These are phyloP conservation scores for Megacollybia platyphylla DNA, from an alignment of 1,284 basidiomycete genomes.

Conservation along the genomic window DNA sequence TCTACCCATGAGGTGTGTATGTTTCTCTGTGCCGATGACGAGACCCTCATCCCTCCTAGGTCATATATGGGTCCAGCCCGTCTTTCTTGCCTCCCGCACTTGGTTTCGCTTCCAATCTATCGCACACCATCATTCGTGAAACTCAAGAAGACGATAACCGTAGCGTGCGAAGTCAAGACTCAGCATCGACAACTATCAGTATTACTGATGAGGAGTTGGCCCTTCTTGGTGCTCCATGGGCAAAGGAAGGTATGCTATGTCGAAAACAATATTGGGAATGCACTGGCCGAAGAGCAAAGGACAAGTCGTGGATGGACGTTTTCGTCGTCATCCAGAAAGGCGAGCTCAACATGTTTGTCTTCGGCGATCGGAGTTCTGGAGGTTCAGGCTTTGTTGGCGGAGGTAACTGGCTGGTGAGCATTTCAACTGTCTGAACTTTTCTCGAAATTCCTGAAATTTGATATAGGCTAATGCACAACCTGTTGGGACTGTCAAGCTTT, in stretches of 20 bases:
- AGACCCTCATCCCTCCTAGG: constrained; percentile 12
- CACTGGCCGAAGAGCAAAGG: constrained; percentile 68
- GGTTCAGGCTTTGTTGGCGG: constrained; percentile 70
- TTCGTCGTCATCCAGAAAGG: constrained; percentile 95
- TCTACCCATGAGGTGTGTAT: constrained; percentile 65
- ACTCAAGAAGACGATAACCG: constrained; percentile 82
- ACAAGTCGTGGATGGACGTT: constrained; percentile 84
- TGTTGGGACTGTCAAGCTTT: constrained; percentile 71
- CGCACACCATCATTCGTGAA: constrained; percentile 93
- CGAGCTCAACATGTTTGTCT: constrained; percentile 89
- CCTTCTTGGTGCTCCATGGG: constrained; percentile 92
- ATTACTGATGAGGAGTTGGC: constrained; percentile 92
- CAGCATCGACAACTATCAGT: constrained; percentile 57
- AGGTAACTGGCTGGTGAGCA: constrained; percentile 89
- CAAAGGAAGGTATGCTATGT: constrained; percentile 92
- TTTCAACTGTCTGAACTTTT: constrained; percentile 3
- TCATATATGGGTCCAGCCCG: constrained; percentile 35
- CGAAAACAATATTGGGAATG: constrained; percentile 93
- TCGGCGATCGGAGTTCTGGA: constrained; percentile 57
- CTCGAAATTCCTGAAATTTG: constrained; percentile 6
- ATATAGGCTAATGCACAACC: constrained; percentile 71
- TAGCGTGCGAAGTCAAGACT: constrained; percentile 51
- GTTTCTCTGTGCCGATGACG: constrained; percentile 1
- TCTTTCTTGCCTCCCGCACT: constrained; percentile 68
- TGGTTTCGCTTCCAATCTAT: constrained; percentile 92